Conservation (phyloP, 1,284 basidiomycete genomes). For the Ceratobasidium sp. region DNA sequence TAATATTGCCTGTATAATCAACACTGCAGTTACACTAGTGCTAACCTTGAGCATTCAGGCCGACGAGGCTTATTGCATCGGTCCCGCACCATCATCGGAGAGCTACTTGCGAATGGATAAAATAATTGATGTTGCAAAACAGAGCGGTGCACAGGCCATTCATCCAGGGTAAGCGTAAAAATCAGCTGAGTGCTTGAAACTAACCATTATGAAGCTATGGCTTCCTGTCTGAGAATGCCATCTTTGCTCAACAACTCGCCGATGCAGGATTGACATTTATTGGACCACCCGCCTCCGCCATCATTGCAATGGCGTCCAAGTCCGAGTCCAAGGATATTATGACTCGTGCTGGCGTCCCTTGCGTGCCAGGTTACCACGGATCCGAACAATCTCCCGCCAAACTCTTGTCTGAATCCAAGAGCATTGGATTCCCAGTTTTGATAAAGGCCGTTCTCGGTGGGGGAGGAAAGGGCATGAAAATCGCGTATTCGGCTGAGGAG, state of each 20-base stretch:
- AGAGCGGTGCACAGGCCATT: constrained; percentile 84
- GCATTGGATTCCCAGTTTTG: constrained; percentile 88
- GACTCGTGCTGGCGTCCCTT: constrained; percentile 88
- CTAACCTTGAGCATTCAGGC: constrained; percentile 60
- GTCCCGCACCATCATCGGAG: constrained; percentile 84
- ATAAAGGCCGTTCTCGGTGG: constrained; percentile 98
- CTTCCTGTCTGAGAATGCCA: constrained; percentile 91
- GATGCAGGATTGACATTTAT: constrained; percentile 94
- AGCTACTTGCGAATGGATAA: constrained; percentile 92
- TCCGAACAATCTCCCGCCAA: constrained; percentile 70
- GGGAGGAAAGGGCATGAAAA: constrained; percentile 96
- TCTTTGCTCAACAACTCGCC: constrained; percentile 84
- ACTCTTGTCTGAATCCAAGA: constrained; percentile 69
- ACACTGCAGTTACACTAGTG: not conserved
- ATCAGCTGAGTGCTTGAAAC: constrained; percentile 2
- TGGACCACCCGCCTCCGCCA: constrained; percentile 91
- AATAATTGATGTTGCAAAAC: constrained; percentile 81
- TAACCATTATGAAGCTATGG: constrained; percentile 67
- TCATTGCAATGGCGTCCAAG: constrained; percentile 92
- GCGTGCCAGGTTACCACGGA: constrained; percentile 91
- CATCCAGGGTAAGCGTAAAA: constrained; percentile 69
- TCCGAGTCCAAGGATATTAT: constrained; percentile 92
- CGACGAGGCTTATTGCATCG: constrained; percentile 95
- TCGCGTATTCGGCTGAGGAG: constrained; percentile 68
- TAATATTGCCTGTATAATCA: constrained; percentile 46